Evolutionary conservation across 169 alveolate genomes (phyloP).

Genomic region (Plasmodium gallinaceum): DNA sequence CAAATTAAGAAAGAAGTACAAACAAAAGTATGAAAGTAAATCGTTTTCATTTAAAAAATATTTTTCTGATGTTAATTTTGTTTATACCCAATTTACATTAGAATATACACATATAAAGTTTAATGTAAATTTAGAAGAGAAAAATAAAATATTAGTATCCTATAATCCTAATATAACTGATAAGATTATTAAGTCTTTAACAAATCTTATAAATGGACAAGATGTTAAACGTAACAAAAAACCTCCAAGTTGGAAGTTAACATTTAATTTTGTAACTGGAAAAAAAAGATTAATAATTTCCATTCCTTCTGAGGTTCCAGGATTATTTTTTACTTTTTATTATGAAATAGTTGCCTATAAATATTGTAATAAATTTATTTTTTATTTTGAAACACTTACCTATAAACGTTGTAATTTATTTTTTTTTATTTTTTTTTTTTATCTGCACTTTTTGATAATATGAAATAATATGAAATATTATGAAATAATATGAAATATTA

Average conservation of each 20-base stretch:
- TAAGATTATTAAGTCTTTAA: conserved; percentile 8
- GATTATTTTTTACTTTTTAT: conserved; percentile 12
- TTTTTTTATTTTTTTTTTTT: neutral
- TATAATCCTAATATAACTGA: conserved; percentile 15
- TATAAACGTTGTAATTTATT: conserved; percentile 14
- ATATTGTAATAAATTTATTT: conserved; percentile 15
- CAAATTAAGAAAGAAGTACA: conserved; percentile 7
- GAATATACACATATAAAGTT: conserved; percentile 8
- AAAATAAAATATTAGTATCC: neutral
- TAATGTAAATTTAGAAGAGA: neutral
- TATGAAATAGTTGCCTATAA: conserved; percentile 24
- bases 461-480: neutral
- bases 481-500: no score
- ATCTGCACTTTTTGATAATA: neutral
- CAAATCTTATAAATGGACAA: neutral
- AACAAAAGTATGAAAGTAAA: conserved; percentile 19
- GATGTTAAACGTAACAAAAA: conserved; percentile 1
- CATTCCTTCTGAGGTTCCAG: conserved; percentile 38
- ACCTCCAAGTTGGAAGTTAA: conserved; percentile 34
- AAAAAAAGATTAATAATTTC: conserved; percentile 12
- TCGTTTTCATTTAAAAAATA: conserved; percentile 35
- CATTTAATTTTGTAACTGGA: conserved; percentile 45
- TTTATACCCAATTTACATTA: conserved; percentile 13
- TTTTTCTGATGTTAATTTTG: conserved; percentile 23
- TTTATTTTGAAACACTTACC: conserved; percentile 7